A percentile compares a stretch with the other conserved stretches of the same genome.
Conservation (phyloP, 2,329 filamentous ascomycete genomes). For the Aspergillus bombycis region DNA sequence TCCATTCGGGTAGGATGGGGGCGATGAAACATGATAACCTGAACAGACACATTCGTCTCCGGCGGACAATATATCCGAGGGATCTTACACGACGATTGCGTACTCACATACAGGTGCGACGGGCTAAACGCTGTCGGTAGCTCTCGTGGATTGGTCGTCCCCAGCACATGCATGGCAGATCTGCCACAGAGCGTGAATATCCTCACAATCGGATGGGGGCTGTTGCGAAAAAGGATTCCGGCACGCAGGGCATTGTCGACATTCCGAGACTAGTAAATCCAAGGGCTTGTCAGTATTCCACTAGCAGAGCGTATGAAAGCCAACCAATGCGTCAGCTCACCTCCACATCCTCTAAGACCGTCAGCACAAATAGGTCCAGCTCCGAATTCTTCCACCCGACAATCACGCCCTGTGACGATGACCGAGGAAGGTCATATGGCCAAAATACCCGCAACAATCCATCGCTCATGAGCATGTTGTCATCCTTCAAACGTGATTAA, state of each 20-base stretch:
- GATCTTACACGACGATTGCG: conserved; percentile 54
- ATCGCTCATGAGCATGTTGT: conserved; percentile 69
- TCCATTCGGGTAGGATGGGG: conserved; percentile 89
- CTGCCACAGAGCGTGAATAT: conserved; percentile 86
- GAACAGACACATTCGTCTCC: conserved; percentile 71
- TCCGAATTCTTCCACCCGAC: conserved; percentile 96
- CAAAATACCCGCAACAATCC: conserved; percentile 98
- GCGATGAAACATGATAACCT: conserved; percentile 86
- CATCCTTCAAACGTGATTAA: conserved; percentile 58
- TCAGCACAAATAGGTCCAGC: conserved; percentile 85
- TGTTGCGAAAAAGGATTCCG: conserved; percentile 80
- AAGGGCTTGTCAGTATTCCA: conserved; percentile 9
- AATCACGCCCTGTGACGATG: conserved; percentile 77
- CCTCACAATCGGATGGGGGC: conserved; percentile 75
- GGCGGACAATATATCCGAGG: conserved; percentile 72
- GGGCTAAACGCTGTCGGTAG: conserved; percentile 61
- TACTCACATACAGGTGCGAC: conserved; percentile 68
- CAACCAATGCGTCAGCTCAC: conserved; percentile 53
- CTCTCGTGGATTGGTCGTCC: conserved; percentile 70
- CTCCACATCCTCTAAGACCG: conserved; percentile 87
- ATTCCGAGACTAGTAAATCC: conserved; percentile 62
- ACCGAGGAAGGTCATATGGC: conserved; percentile 81
- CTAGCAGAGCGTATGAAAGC: not conserved
- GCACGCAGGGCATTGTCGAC: conserved; percentile 87
- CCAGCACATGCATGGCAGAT: conserved; percentile 80